Evolutionary conservation across 805 yeast genomes (phyloP), one percentile per base, ranked within the genome.

Genomic region (Ogataea trehalophila): DNA sequence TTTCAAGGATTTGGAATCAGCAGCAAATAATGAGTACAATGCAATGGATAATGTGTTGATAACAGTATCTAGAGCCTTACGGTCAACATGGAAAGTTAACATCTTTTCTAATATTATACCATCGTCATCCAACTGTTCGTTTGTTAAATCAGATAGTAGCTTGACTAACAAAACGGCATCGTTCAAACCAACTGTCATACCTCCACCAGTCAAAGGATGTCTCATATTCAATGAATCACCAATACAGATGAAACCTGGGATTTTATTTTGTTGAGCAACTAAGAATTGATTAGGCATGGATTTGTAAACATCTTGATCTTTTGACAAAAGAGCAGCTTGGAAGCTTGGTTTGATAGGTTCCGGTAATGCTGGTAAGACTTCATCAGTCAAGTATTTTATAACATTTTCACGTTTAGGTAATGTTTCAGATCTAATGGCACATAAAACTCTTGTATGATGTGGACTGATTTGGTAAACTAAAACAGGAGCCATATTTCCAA

Each of bases 181-280:
- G 62, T 83, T 87, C 50, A 94, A 72, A 2, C 97, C 97, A 39
- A 94, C 99, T 23, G 98, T 90, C 99, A 94, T 94, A 51, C 99
- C 99, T 54, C 99, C 99, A 45, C 99, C 99, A 1, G 98, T 94
- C 51, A 94, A 77, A 26, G 99, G 99, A 65, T 94, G 99, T 65
- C 99, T 79, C 97, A 94, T 94, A 66, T 94, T 94, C 57, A 91
- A 74, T 2, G 99, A 87, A 65, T 94, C 99, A 42, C 99, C 99
- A 34, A 94, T 63, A 55, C 92, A 75, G 35, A 94, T 73, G 41
- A 89, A 70, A 13, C 99, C 99, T 11, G 81, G 83, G 39, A 79
- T 74, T 31, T 72, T 72, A 62, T 89, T 91, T 43, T 74, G 73
- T 47, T 79, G 74, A 1, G 97, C 97, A 22, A 95, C 79, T 43